phyloP scores from a whole-genome alignment of 2,329 filamentous ascomycete genomes.

The Ophiostoma triangulosporum region DNA sequence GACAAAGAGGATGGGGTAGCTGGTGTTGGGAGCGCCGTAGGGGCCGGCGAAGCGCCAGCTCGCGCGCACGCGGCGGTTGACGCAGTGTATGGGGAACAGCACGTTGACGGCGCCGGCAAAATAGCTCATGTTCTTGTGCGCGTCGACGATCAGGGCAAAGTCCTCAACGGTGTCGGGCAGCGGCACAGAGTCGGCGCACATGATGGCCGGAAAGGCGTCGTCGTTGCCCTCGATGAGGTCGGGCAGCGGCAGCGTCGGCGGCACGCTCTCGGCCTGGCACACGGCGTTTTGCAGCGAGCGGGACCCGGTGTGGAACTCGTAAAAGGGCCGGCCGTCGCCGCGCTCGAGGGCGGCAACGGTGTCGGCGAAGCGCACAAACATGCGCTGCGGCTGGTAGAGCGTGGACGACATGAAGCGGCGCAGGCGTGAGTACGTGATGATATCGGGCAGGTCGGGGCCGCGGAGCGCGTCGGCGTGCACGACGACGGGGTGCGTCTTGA shows the following conservation, averaged over 20 bases:
- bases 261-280: constrained; percentile 20
- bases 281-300: constrained; percentile 12
- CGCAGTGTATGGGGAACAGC: constrained; percentile 27
- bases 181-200: constrained; percentile 29
- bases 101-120: constrained; percentile 31
- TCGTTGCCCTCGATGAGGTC: constrained; percentile 21
- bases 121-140: constrained; percentile 24
- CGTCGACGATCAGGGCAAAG: constrained; percentile 22
- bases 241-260: constrained; percentile 20
- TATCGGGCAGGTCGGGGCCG: constrained; percentile 29
- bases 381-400: constrained; percentile 31
- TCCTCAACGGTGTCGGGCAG: constrained; percentile 21
- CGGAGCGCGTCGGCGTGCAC: constrained; percentile 18
- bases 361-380: constrained; percentile 28
- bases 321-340: constrained; percentile 32
- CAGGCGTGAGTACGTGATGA: constrained; percentile 37
- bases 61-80: constrained; percentile 24
- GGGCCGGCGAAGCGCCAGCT: constrained; percentile 25
- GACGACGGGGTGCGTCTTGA: constrained; percentile 31
- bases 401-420: constrained; percentile 28
- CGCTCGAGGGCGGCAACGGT: constrained; percentile 30
- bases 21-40: constrained; percentile 21
- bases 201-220: constrained; percentile 31
- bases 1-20: constrained; percentile 30
- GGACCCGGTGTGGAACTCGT: constrained; percentile 18